Percentiles rank a stretch among this genome's conserved stretches.
phyloP scores from a whole-genome alignment of 352 stramenopile genomes.

The Phytophthora kernoviae region DNA sequence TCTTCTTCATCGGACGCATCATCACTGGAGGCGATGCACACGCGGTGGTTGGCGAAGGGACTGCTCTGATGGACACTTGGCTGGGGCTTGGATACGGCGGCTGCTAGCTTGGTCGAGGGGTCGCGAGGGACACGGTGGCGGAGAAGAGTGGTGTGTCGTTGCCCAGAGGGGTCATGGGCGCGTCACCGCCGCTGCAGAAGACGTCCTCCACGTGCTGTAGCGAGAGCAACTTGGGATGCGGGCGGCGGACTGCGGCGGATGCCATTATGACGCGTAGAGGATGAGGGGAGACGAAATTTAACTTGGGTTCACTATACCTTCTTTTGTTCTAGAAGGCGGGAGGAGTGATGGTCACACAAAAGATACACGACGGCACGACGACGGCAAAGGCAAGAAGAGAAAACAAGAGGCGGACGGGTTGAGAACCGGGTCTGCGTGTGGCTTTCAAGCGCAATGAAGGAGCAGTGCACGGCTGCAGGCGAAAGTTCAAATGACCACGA shows the following conservation, averaged over 20 bases:
- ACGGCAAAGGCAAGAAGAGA: constrained; percentile 18
- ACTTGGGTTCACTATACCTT: constrained; percentile 10
- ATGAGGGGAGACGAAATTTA: constrained; percentile 13
- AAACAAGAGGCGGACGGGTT: neutral
- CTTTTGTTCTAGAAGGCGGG: constrained; percentile 36
- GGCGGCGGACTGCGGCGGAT: constrained; percentile 35
- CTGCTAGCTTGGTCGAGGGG: constrained; percentile 51
- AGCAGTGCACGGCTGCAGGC: constrained; percentile 47
- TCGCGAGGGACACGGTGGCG: constrained; percentile 57
- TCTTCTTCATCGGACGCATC: constrained; percentile 43
- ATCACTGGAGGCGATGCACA: constrained; percentile 32
- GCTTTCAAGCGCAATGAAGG: constrained; percentile 11
- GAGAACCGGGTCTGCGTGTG: constrained; percentile 2
- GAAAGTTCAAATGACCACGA: constrained; percentile 75
- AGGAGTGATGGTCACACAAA: constrained; percentile 41
- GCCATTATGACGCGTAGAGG: constrained; percentile 40
- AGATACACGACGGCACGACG: constrained; percentile 36
- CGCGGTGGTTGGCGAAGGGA: constrained; percentile 34
- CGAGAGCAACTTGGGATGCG: constrained; percentile 54
- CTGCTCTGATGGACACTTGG: constrained; percentile 5
- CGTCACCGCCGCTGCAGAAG: constrained; percentile 31
- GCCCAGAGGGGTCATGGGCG: constrained; percentile 54
- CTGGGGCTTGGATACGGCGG: constrained; percentile 18
- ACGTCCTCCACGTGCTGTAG: constrained; percentile 49
- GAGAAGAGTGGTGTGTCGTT: constrained; percentile 30